A percentile compares a stretch with the other conserved stretches of the same genome.
Evolutionary conservation across 2,329 filamentous ascomycete species (phyloP).

Genomic region (Phialophora tarda): DNA sequence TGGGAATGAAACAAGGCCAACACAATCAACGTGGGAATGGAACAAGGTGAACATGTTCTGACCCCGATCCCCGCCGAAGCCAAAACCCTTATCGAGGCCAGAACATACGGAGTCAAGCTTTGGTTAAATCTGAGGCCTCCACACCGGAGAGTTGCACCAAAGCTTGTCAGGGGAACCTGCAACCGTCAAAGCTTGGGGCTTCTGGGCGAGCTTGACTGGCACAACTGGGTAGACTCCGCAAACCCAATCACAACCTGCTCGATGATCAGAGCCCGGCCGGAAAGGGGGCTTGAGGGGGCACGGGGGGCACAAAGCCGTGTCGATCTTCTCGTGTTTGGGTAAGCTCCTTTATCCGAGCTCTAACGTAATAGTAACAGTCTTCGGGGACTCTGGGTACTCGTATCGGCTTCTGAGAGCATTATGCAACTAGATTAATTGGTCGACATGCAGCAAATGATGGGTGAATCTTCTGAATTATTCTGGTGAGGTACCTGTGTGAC

Average conservation of each 20-base stretch:
- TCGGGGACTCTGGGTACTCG: not conserved
- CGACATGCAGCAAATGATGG: not conserved
- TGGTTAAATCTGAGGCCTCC: not conserved
- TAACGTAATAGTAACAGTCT: slow-evolving; percentile 1
- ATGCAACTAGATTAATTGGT: not conserved
- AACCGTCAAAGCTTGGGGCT: not conserved
- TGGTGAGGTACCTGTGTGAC: not conserved
- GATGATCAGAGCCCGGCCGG: not conserved
- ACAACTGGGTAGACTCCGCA: not conserved
- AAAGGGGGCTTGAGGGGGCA: not conserved
- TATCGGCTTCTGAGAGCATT: not conserved
- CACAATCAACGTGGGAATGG: not conserved
- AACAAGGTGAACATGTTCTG: slow-evolving; percentile 4
- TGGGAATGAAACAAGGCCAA: slow-evolving; percentile 6
- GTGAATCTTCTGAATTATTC: not conserved
- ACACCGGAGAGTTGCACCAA: not conserved
- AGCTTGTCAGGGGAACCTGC: slow-evolving; percentile 1
- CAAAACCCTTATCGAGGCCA: not conserved
- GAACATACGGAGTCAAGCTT: not conserved
- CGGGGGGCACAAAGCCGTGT: not conserved
- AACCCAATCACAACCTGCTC: slow-evolving; percentile 8
- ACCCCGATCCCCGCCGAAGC: not conserved
- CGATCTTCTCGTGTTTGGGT: slow-evolving; percentile 7
- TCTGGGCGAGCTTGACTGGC: not conserved
- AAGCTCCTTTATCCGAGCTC: not conserved